Evolutionary conservation across 106 monocot species (phyloP), one percentile per base, ranked within the genome.

Genomic region (Acorus gramineus): DNA sequence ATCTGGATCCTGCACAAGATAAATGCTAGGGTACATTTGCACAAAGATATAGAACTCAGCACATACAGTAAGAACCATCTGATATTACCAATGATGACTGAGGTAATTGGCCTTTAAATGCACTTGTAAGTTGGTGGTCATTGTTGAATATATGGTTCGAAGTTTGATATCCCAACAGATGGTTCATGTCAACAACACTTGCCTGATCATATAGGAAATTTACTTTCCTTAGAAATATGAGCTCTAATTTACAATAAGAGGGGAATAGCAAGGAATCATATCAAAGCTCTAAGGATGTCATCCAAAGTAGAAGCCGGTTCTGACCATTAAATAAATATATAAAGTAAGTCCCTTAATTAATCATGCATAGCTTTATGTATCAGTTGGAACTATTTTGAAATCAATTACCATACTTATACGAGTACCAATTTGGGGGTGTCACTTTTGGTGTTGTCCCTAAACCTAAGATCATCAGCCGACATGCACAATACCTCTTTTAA

Each of bases 1-100:
- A 50, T 11, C 75, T 55, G 71, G 7, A 11, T 61, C 83, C 83
- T 87, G 60, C n/a, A 50, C 8, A 60, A 44, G 76, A n/a, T 50
- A 68, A 4, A 53, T 50, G 43, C 49, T 5, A 28, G 4, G 11
- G 43, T 65, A 28, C 13, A 74, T 44, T 14, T 46, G 14, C n/a
- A 56, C 5, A 4, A 42, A 43, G n/a, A 44, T 43, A 62, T 42
- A 6, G 53, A 44, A 52, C 3, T 2, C 4, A 49, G 53, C 48
- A 56, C 47, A 46, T 52, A 67, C 11, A 68, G 70, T 59, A 6
- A 49, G 66, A 28, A 28, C 28, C 28, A 28, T 28, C 28, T 28
- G 28, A 28, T 28, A 28, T 28, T 28, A 28, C 28, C 28, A 28
- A 28, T 28, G 28, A 28, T 28, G 28, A 1, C 28, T 28, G 28